Evolutionary conservation across 129 eudicot species (phyloP).

Genomic region (Tagetes patula): DNA sequence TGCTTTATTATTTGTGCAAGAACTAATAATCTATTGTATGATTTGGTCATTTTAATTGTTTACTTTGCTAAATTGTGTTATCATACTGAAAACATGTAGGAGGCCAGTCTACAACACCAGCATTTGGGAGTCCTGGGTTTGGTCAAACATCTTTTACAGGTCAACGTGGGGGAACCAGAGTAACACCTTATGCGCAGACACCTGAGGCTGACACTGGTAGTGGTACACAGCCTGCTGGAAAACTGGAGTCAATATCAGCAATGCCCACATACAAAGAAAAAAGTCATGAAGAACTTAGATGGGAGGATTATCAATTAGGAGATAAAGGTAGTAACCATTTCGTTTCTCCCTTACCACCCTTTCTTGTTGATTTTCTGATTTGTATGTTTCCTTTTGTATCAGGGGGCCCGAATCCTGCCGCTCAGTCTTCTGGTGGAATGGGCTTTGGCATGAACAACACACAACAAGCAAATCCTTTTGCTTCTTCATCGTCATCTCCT

Average conservation of each 20-base stretch:
- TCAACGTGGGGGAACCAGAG: slow-evolving; percentile 83
- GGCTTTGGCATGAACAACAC: slow-evolving; percentile 52
- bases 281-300: slow-evolving; percentile 93
- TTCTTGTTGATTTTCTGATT: neutral
- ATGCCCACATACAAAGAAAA: slow-evolving; percentile 92
- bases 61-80: slow-evolving; percentile 11
- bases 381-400: slow-evolving; percentile 11
- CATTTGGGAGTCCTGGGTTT: slow-evolving; percentile 62
- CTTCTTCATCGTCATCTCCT: slow-evolving; percentile 56
- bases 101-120: slow-evolving; percentile 62
- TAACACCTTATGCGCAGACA: slow-evolving; percentile 70
- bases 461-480: slow-evolving; percentile 52
- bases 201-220: slow-evolving; percentile 60
- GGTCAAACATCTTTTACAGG: slow-evolving; percentile 75
- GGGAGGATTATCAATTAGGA: slow-evolving; percentile 96
- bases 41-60: slow-evolving; percentile 13
- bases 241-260: slow-evolving; percentile 88
- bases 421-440: slow-evolving; percentile 61
- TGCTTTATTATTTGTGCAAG: slow-evolving; percentile 16
- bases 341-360: neutral
- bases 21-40: neutral
- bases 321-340: slow-evolving; percentile 69
- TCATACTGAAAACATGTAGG: slow-evolving; percentile 44
- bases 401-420: slow-evolving; percentile 94
- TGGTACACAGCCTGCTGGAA: slow-evolving; percentile 72